Conservation (phyloP, 2,329 filamentous ascomycete genomes). For the Rugonectria rugulosa region DNA sequence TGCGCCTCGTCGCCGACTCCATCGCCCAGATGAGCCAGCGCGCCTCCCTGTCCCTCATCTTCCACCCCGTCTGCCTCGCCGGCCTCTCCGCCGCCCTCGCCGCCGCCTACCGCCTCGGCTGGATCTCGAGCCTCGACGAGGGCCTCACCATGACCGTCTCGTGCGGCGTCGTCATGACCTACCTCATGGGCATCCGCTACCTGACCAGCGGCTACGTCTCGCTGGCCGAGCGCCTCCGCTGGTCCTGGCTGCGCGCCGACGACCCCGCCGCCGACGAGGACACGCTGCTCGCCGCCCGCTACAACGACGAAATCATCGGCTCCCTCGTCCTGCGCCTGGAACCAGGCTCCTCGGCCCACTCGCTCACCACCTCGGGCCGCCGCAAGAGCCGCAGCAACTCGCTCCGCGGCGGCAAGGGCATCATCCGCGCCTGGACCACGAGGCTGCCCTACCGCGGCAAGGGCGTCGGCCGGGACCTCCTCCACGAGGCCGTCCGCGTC, state of each 20-base stretch:
- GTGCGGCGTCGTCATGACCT: slow-evolving; percentile 68
- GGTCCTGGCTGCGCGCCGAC: slow-evolving; percentile 64
- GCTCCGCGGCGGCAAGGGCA: slow-evolving; percentile 67
- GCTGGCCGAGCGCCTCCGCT: slow-evolving; percentile 66
- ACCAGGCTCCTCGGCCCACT: slow-evolving; percentile 42
- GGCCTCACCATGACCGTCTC: slow-evolving; percentile 64
- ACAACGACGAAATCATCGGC: slow-evolving; percentile 74
- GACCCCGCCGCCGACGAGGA: slow-evolving; percentile 60
- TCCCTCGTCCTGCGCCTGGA: slow-evolving; percentile 74
- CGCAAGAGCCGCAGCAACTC: slow-evolving; percentile 49
- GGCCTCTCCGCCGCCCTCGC: slow-evolving; percentile 54
- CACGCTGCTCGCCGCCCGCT: slow-evolving; percentile 70
- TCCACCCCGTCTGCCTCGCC: slow-evolving; percentile 64
- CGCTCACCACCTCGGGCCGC: slow-evolving; percentile 34
- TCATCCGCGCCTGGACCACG: slow-evolving; percentile 86
- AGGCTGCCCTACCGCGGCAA: slow-evolving; percentile 71
- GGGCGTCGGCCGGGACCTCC: slow-evolving; percentile 75
- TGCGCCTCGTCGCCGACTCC: slow-evolving; percentile 80
- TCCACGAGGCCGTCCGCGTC: slow-evolving; percentile 75
- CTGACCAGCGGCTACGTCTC: slow-evolving; percentile 68
- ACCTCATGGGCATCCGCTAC: slow-evolving; percentile 68
- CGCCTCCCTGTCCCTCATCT: slow-evolving; percentile 68
- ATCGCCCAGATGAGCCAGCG: slow-evolving; percentile 82
- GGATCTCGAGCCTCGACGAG: slow-evolving; percentile 56
- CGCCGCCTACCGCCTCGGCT: slow-evolving; percentile 56